These are phyloP conservation scores for Hyphopichia pseudoburtonii DNA, from an alignment of 1,139 yeast species.

Conservation along the genomic window DNA sequence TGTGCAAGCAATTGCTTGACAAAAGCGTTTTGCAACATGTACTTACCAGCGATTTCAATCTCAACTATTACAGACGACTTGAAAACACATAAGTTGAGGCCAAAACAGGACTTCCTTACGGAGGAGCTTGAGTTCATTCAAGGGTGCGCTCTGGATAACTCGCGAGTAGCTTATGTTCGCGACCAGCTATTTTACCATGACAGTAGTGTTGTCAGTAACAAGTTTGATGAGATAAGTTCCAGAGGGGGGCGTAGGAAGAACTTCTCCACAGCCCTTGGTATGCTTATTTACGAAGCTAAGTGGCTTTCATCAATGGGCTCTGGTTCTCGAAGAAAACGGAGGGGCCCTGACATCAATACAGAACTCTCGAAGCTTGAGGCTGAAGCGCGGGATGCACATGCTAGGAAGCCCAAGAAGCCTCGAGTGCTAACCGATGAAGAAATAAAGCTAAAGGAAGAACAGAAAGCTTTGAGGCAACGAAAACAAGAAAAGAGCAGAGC, in stretches of 20 bases:
- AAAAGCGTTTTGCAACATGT: background rate
- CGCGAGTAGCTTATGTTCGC: background rate
- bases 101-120: background rate
- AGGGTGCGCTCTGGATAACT: background rate
- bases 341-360: conserved; percentile 5
- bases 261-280: too few species aligned
- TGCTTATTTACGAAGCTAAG: conserved; percentile 37
- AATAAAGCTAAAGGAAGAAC: conserved; percentile 7
- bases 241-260: conserved; percentile 1
- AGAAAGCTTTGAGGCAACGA: background rate
- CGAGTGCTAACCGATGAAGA: conserved; percentile 12
- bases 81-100: background rate
- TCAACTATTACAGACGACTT: background rate
- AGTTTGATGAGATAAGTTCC: background rate
- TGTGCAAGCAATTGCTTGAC: background rate
- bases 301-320: conserved; percentile 28
- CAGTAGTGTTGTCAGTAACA: background rate
- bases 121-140: background rate
- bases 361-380: conserved; percentile 8
- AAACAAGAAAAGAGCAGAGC: conserved; percentile 3
- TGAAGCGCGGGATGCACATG: conserved; percentile 8
- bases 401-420: conserved; percentile 3
- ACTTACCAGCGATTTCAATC: background rate
- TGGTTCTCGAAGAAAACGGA: conserved; percentile 10
- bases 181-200: conserved; percentile 1